Evolutionary conservation across 805 yeast genomes (phyloP).

Genomic region (Wickerhamiella shivajii): DNA sequence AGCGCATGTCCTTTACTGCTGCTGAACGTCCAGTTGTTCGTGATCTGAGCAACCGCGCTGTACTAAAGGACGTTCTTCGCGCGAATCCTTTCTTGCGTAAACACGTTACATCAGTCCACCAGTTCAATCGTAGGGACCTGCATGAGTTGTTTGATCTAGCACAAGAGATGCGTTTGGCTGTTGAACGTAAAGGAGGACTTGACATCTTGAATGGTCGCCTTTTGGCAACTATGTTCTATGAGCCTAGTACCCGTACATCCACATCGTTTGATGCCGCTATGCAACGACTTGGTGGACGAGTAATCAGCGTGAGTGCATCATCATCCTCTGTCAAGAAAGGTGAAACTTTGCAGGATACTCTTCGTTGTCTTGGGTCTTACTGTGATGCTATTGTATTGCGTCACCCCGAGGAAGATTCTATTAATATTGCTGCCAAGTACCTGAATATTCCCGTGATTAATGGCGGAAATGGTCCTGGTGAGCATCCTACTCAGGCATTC

Average conservation of each 20-base stretch:
- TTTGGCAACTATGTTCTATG: slow-evolving; percentile 89
- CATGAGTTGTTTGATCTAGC: slow-evolving; percentile 93
- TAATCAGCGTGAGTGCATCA: slow-evolving; percentile 69
- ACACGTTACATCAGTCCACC: slow-evolving; percentile 76
- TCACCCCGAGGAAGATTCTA: slow-evolving; percentile 88
- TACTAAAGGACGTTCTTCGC: slow-evolving; percentile 63
- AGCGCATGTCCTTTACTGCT: slow-evolving; percentile 18
- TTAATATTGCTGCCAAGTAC: slow-evolving; percentile 86
- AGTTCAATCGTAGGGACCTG: slow-evolving; percentile 73
- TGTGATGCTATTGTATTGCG: slow-evolving; percentile 94
- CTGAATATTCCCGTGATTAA: slow-evolving; percentile 95
- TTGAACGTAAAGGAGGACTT: slow-evolving; percentile 89
- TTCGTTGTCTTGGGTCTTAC: slow-evolving; percentile 87
- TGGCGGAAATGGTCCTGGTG: slow-evolving; percentile 96
- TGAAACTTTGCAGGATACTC: slow-evolving; percentile 92
- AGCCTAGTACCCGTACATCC: slow-evolving; percentile 95
- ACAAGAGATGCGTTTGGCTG: slow-evolving; percentile 93
- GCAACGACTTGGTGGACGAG: slow-evolving; percentile 99
- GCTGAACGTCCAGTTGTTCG: slow-evolving; percentile 20
- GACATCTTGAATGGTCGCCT: slow-evolving; percentile 83
- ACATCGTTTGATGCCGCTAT: slow-evolving; percentile 97
- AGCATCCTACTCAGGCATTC: slow-evolving; percentile 98
- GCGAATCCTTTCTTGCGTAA: slow-evolving; percentile 85
- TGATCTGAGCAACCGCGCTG: slow-evolving; percentile 40
- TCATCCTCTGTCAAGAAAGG: slow-evolving; percentile 96